phyloP scores from a whole-genome alignment of 768 basidiomycete species.

The Mycena venus region DNA sequence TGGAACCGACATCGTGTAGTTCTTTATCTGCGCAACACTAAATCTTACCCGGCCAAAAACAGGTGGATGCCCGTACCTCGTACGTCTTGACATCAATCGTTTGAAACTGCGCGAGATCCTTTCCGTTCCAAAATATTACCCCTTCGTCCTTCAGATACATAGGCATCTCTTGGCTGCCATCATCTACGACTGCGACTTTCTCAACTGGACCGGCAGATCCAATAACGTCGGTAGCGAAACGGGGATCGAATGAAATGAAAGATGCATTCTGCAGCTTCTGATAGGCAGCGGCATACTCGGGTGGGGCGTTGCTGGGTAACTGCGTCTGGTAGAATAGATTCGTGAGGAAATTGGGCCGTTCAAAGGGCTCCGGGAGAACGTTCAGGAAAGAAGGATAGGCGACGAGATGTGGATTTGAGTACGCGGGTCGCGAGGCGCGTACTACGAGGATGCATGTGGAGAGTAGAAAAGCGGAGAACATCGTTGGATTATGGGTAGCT shows the following conservation, averaged over 20 bases:
- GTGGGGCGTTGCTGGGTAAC: constrained; percentile 2
- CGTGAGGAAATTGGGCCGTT: constrained; percentile 5
- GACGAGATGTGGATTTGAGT: constrained; percentile 11
- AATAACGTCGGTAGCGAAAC: constrained; percentile 7
- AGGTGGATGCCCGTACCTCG: background rate
- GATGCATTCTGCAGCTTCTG: constrained; percentile 7
- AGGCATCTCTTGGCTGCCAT: constrained; percentile 24
- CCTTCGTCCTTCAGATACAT: constrained; percentile 18
- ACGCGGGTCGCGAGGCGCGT: too few relatives aligned
- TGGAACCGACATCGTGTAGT: constrained; percentile 11
- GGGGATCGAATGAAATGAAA: constrained; percentile 21
- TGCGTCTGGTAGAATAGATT: constrained; percentile 20
- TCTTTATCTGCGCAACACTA: background rate
- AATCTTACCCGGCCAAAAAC: background rate
- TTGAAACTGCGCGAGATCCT: constrained; percentile 8
- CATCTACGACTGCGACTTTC: background rate
- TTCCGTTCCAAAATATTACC: constrained; percentile 10
- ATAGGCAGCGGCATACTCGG: background rate
- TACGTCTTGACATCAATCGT: constrained; percentile 19
- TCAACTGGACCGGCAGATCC: constrained; percentile 17
- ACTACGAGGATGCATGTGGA: too few relatives aligned
- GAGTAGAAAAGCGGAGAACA: too few relatives aligned
- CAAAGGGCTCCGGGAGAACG: constrained; percentile 23
- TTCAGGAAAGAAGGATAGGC: constrained; percentile 15
- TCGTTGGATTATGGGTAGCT: too few relatives aligned